phyloP scores from a whole-genome alignment of 2,329 filamentous ascomycete species.

The Aspergillus spinulosporus region DNA sequence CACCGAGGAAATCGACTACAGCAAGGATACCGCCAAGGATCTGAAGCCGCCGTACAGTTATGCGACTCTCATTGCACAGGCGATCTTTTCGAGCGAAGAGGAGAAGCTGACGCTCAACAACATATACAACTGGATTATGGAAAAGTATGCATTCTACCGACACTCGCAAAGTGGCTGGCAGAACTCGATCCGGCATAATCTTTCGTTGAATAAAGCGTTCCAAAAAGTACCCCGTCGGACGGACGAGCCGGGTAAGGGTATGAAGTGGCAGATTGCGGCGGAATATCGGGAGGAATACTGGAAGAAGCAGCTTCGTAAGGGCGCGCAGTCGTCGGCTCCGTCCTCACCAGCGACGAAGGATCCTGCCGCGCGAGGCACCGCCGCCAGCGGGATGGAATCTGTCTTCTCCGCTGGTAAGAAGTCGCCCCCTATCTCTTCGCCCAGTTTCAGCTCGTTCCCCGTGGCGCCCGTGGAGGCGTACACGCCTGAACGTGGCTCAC shows the following conservation, averaged over 20 bases:
- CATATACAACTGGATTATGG: constrained; percentile 92
- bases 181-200: constrained; percentile 96
- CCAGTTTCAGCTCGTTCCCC: constrained; percentile 44
- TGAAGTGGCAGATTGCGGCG: constrained; percentile 95
- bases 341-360: constrained; percentile 50
- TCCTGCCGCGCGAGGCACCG: constrained; percentile 16
- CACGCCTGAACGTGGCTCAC: constrained; percentile 50
- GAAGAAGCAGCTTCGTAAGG: constrained; percentile 59
- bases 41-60: constrained; percentile 97
- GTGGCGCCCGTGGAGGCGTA: constrained; percentile 48
- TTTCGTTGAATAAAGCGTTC: constrained; percentile 93
- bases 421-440: constrained; percentile 42
- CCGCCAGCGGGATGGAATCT: constrained; percentile 39
- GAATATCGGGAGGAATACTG: constrained; percentile 86
- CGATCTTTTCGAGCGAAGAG: constrained; percentile 81
- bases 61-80: constrained; percentile 94
- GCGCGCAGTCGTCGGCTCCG: constrained; percentile 47
- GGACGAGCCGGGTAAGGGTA: constrained; percentile 95
- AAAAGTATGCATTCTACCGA: constrained; percentile 89
- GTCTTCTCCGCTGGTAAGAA: constrained; percentile 43
- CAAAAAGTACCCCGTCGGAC: constrained; percentile 89
- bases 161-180: constrained; percentile 88
- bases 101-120: constrained; percentile 87
- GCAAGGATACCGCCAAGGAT: constrained; percentile 79
- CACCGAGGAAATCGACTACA: constrained; percentile 57